Evolutionary conservation across 2,329 filamentous ascomycete species (phyloP).

Genomic region (Nemania serpens): DNA sequence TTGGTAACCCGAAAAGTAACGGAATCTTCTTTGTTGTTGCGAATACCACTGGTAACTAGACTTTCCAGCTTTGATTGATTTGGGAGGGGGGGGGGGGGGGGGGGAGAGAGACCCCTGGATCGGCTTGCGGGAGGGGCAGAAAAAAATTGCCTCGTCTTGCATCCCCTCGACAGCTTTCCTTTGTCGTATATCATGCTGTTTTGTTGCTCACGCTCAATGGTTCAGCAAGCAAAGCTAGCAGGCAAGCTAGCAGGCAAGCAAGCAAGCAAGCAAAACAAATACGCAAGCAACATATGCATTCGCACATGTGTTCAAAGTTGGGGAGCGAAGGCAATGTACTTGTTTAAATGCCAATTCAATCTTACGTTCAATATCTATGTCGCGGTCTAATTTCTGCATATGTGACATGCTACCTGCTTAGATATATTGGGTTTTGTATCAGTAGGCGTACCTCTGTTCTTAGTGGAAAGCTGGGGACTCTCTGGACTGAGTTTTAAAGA

Average conservation of each 20-base stretch:
- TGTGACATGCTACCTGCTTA: not conserved
- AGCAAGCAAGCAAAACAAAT: slow-evolving; percentile 7
- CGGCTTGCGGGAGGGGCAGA: not conserved
- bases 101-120: slow-evolving; percentile 1
- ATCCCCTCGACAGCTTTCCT: slow-evolving; percentile 15
- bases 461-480: too few species aligned
- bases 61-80: slow-evolving; percentile 5
- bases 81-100: not conserved
- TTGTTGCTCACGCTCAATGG: not conserved
- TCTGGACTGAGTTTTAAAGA: too few species aligned
- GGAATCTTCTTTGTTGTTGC: slow-evolving; percentile 15
- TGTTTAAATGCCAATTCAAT: slow-evolving; percentile 5
- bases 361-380: not conserved
- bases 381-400: not conserved
- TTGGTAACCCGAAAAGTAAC: slow-evolving; percentile 4
- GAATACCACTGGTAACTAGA: slow-evolving; percentile 20
- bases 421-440: too few species aligned
- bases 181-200: slow-evolving; percentile 20
- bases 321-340: not conserved
- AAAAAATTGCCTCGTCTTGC: not conserved
- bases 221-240: slow-evolving; percentile 10
- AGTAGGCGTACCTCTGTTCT: too few species aligned
- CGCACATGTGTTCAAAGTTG: not conserved
- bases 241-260: not conserved
- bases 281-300: not conserved